Conservation (phyloP, 768 basidiomycete species). For the Butyriboletus loyo region DNA sequence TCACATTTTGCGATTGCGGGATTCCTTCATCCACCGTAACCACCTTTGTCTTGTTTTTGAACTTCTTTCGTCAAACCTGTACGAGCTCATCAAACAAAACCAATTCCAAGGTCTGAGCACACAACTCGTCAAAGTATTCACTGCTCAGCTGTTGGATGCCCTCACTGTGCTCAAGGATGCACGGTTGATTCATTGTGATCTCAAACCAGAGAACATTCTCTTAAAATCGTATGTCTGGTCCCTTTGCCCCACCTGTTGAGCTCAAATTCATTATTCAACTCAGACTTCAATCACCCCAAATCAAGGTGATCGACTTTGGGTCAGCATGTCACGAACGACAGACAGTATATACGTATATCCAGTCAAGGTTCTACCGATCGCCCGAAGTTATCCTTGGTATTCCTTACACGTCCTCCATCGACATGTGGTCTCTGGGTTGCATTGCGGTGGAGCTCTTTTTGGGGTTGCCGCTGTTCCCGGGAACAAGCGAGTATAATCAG, state of each 20-base stretch:
- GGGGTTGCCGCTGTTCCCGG: conserved; percentile 94
- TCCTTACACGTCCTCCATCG: conserved; percentile 91
- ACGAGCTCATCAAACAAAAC: conserved; percentile 99
- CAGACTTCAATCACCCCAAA: conserved; percentile 94
- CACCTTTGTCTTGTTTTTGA: conserved; percentile 99
- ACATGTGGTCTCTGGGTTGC: conserved; percentile 99
- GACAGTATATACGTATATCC: conserved; percentile 99
- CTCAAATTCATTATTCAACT: not conserved
- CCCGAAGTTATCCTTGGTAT: conserved; percentile 96
- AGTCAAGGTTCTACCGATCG: conserved; percentile 96
- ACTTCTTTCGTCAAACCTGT: conserved; percentile 92
- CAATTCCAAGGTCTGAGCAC: conserved; percentile 97
- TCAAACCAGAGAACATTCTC: conserved; percentile 98
- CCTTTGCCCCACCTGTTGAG: not conserved
- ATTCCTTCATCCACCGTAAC: conserved; percentile 94
- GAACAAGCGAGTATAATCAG: conserved; percentile 99
- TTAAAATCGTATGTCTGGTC: conserved; percentile 73
- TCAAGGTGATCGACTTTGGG: conserved; percentile 99
- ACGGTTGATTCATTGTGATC: conserved; percentile 94
- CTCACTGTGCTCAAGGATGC: conserved; percentile 92
- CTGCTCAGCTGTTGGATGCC: conserved; percentile 90
- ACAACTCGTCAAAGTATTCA: conserved; percentile 97
- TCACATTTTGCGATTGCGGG: conserved; percentile 91
- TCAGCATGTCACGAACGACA: conserved; percentile 98
- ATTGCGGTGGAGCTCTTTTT: conserved; percentile 98